phyloP scores from a whole-genome alignment of 345 rosid genomes.

The Eucalyptus guilfoylei region DNA sequence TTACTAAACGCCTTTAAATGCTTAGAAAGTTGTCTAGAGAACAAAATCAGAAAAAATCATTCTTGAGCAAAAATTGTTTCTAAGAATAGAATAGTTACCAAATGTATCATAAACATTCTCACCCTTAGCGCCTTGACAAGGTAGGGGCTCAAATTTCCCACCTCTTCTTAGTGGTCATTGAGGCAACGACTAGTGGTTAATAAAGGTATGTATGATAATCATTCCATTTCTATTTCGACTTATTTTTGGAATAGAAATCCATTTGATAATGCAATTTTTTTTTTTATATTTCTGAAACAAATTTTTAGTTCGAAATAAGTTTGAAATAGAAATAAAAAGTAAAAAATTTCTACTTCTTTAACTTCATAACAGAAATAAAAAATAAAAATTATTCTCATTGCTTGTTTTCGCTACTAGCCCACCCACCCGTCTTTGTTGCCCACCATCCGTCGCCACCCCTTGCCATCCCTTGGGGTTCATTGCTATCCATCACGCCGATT shows the following conservation, averaged over 20 bases:
- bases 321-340: no score
- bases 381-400: accelerated
- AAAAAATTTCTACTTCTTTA: accelerated
- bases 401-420: accelerated
- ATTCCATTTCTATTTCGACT: accelerated
- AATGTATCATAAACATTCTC: no score
- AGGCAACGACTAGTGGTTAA: no score
- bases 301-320: no score
- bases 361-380: accelerated
- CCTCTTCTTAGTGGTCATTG: no score
- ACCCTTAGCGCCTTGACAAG: no score
- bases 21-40: accelerated
- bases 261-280: accelerated
- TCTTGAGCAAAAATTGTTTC: accelerated
- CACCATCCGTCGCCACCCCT: accelerated
- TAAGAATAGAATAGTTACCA: accelerated
- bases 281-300: no score
- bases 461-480: no score
- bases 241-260: accelerated
- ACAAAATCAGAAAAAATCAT: no score
- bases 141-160: no score
- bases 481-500: accelerated
- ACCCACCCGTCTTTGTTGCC: accelerated
- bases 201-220: no score
- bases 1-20: accelerated